Base-by-base conservation (phyloP, 23 red algal species). In the Gracilariopsis chorda region DNA sequence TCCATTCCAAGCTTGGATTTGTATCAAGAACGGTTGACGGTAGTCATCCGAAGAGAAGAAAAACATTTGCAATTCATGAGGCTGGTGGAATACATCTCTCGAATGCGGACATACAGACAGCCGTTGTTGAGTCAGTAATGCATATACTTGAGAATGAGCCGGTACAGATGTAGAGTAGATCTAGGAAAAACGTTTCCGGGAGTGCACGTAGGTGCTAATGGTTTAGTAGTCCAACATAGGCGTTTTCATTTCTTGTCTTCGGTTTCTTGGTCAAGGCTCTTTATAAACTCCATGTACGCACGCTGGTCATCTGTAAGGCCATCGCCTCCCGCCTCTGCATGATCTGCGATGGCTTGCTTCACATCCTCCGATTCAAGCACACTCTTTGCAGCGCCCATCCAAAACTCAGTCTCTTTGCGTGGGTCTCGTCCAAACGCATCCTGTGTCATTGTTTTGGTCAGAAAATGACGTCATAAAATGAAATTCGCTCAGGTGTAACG, bases 371-470 rank as follows among this genome's bases (percentile, higher is more conserved):
- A 90, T 55, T 89, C 90, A 32, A 97, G 80, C 0, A 97, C 90
- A 63, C 84, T 82, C 30, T 82, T 88, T n/a, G 95, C 95, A 2
- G 78, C 73, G 25, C 61, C 90, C 84, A 76, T 93, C 95, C 95
- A 97, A 37, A 90, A 88, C 62, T 97, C 89, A n/a, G 95, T 93
- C 84, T 97, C 95, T 78, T 97, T 93, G 10, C 78, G 74, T 36
- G 95, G 95, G 67, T 97, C 95, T 12, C 95, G 86, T 9, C 95
- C 95, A 84, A 97, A 97, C n/a, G 91, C 91, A 76, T 97, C 95
- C 82, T 39, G 2, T 49, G 82, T 52, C 33, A 69, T 46, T 39
- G 39, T 21, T 12, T 0, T 48, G 24, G 8, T 39, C 12, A 45
- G 24, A 40, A 39, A 11, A 36, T 76, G 69, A n/a, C n/a, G 9